phyloP scores from a whole-genome alignment of 2,329 filamentous ascomycete species.

The Ustulina deusta region DNA sequence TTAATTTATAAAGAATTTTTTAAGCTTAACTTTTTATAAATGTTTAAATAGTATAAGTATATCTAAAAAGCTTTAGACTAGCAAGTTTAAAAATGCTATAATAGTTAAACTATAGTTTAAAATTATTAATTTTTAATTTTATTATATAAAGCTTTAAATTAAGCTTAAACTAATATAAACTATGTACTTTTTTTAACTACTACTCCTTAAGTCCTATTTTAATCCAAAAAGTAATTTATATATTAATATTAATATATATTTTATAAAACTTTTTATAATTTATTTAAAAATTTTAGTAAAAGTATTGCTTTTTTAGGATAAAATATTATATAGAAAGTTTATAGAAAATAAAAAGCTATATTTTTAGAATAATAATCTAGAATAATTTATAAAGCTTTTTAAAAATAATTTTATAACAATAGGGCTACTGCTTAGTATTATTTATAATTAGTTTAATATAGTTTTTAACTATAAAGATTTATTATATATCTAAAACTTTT shows the following conservation, averaged over 20 bases:
- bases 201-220: not conserved
- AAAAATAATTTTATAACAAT: constrained; percentile 16
- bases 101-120: not conserved
- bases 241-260: constrained; percentile 8
- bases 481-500: constrained; percentile 35
- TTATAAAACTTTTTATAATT: constrained; percentile 16
- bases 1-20: constrained; percentile 6
- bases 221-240: constrained; percentile 24
- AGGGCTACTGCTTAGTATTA: constrained; percentile 15
- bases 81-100: not conserved
- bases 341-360: constrained; percentile 16
- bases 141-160: constrained; percentile 4
- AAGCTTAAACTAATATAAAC: not conserved
- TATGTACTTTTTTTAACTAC: not conserved
- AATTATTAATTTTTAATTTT: not conserved
- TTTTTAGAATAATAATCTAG: not conserved
- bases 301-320: constrained; percentile 18
- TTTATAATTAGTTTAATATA: constrained; percentile 10
- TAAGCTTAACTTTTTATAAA: not conserved
- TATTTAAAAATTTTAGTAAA: constrained; percentile 29
- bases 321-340: constrained; percentile 27
- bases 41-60: not conserved
- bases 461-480: constrained; percentile 11
- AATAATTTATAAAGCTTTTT: constrained; percentile 25
- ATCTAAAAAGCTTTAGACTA: not conserved